Percentiles rank a stretch among this genome's conserved stretches.
Conservation (phyloP, 306 rosid genomes). For the Vigna mungo region DNA sequence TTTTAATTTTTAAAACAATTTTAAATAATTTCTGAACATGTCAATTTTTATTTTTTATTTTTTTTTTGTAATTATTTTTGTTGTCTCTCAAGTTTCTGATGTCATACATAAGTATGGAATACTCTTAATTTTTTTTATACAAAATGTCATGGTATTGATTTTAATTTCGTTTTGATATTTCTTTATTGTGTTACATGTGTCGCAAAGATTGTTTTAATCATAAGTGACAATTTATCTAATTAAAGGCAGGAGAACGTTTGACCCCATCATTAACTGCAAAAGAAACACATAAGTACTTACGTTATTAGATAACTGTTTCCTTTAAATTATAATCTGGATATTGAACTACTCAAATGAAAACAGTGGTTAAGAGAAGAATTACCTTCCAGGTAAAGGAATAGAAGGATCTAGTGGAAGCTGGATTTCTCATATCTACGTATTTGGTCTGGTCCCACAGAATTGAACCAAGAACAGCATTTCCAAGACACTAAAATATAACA, state of each 20-base stretch:
- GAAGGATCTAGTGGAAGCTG: neutral
- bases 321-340: neutral
- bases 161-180: too few relatives aligned
- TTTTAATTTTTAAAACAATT: too few relatives aligned
- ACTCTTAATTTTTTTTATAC: too few relatives aligned
- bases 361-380: neutral
- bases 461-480: neutral
- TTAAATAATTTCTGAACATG: too few relatives aligned
- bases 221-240: neutral
- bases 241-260: neutral
- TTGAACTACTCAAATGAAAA: neutral
- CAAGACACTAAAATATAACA: neutral
- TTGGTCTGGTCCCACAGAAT: neutral
- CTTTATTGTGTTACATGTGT: neutral
- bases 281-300: neutral
- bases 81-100: too few relatives aligned
- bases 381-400: neutral
- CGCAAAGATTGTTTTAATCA: neutral
- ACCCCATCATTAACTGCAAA: neutral
- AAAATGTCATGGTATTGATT: too few relatives aligned
- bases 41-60: too few relatives aligned
- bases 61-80: too few relatives aligned
- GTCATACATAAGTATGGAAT: too few relatives aligned
- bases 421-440: neutral
- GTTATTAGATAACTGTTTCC: too few relatives aligned